Evolutionary conservation across 768 basidiomycete species (phyloP), one percentile per base, ranked within the genome.

Genomic region (Nevesoporus exiguus): DNA sequence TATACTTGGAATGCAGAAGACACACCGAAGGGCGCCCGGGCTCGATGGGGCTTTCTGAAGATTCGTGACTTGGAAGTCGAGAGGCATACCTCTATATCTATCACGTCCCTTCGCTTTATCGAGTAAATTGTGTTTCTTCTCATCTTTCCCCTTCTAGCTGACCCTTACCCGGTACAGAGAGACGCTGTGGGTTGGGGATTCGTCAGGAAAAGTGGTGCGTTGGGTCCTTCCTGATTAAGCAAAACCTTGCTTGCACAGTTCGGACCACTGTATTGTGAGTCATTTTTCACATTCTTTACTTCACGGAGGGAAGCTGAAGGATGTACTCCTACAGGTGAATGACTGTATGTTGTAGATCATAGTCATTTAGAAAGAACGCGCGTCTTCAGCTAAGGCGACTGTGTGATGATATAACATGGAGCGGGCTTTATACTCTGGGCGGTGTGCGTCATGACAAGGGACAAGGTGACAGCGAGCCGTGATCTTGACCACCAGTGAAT

Each of bases 1-100:
- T 77, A 89, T 56, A 90, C 93, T 1, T 93, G 93, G 88, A 88
- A 83, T 15, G 80, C 89, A 0, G 86, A 93, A 55, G 81, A 82
- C 13, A 88, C 90, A 0, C 83, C 81, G 0, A 74, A 77, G 50
- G 85, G 80, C 0, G 78, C 85, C 63, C 80, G 78, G 61, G 85
- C 90, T 2, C 73, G 73, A 47, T 94, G 91, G 91, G 78, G 85
- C 62, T 86, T 96, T 71, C 73, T 80, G 10, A 82, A 83, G 14
- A 72, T 91, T 52, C 76, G 87, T 60, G 80, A 78, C 53, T 77
- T 95, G 77, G 82, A 85, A 67, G 78, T 79, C 49, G 76, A 81
- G 61, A 62, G 60, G 45, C 64, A 62, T 14, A 49, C 59, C 15
- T 66, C 73, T 17, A 73, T 72, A 17, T 76, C 80, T 22, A 77